Evolutionary conservation across 164 flowering plant species (phyloP).

Genomic region (Taxillus chinensis): DNA sequence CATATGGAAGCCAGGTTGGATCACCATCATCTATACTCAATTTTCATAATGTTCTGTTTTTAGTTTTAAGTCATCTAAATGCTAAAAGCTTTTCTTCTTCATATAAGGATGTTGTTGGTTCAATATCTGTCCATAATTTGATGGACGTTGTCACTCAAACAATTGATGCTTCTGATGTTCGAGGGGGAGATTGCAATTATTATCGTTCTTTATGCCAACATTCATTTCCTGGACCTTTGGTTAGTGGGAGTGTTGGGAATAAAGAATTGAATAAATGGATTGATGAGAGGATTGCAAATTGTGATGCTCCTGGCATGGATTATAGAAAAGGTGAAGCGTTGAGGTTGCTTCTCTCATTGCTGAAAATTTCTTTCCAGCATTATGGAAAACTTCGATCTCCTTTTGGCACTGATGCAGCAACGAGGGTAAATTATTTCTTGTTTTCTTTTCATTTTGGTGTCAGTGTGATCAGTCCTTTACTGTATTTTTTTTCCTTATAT

Average conservation of each 20-base stretch:
- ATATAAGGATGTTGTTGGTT: conserved; percentile 49
- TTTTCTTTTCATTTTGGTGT: not conserved
- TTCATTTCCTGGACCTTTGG: conserved; percentile 88
- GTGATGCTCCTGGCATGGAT: conserved; percentile 44
- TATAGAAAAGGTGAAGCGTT: conserved; percentile 40
- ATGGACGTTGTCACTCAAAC: conserved; percentile 49
- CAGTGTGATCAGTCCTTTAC: not conserved
- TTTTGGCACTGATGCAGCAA: conserved; percentile 58
- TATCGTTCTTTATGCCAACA: conserved; percentile 60
- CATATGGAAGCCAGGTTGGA: conserved; percentile 57
- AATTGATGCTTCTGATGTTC: conserved; percentile 22
- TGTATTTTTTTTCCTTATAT: not conserved
- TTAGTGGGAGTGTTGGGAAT: conserved; percentile 74
- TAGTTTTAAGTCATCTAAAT: not conserved
- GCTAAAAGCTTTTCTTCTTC: conserved; percentile 7
- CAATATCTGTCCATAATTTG: conserved; percentile 64
- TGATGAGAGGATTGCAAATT: conserved; percentile 75
- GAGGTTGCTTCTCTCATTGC: conserved; percentile 76
- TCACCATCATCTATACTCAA: not conserved
- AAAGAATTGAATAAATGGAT: conserved; percentile 89
- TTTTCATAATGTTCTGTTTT: not conserved
- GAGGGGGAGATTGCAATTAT: conserved; percentile 32
- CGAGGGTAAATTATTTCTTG: conserved; percentile 38
- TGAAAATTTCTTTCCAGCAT: conserved; percentile 81
- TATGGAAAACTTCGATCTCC: conserved; percentile 95